Conservation (phyloP, 2,329 filamentous ascomycete genomes). For the Fusarium chlamydosporum region DNA sequence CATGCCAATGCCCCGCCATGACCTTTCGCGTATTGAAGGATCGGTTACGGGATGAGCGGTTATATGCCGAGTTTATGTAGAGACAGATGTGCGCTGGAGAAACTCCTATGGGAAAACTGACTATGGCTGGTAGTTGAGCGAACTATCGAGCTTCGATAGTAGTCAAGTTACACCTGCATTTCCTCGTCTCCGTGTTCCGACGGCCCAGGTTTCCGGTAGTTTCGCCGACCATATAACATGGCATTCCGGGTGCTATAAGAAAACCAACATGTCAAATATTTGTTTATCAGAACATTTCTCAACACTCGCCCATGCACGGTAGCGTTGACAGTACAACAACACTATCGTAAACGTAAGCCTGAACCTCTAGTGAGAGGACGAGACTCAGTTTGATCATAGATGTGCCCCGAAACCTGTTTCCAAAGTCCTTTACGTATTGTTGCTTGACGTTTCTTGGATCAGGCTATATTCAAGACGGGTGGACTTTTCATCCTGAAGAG, state of each 20-base stretch:
- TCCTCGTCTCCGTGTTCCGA: too few species aligned
- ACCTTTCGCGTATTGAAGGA: conserved; percentile 31
- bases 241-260: not conserved
- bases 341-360: not conserved
- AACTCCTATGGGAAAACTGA: not conserved
- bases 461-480: not conserved
- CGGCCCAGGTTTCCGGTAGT: not conserved
- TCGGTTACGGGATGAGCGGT: conserved; percentile 10
- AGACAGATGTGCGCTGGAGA: not conserved
- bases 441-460: conserved; percentile 3
- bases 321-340: not conserved
- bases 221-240: not conserved
- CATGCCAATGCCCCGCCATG: conserved; percentile 44
- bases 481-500: conserved; percentile 2
- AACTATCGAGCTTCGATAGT: not conserved
- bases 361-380: not conserved
- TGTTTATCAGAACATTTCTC: not conserved
- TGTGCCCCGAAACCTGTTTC: not conserved
- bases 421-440: not conserved
- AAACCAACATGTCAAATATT: not conserved
- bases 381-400: not conserved
- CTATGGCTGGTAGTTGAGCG: not conserved
- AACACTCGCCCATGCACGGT: not conserved
- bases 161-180: not conserved
- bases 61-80: conserved; percentile 1